Evolutionary conservation across 441 rosid genomes (phyloP), one percentile per base, ranked within the genome.

Genomic region (Bocquillonia castaneifolia): DNA sequence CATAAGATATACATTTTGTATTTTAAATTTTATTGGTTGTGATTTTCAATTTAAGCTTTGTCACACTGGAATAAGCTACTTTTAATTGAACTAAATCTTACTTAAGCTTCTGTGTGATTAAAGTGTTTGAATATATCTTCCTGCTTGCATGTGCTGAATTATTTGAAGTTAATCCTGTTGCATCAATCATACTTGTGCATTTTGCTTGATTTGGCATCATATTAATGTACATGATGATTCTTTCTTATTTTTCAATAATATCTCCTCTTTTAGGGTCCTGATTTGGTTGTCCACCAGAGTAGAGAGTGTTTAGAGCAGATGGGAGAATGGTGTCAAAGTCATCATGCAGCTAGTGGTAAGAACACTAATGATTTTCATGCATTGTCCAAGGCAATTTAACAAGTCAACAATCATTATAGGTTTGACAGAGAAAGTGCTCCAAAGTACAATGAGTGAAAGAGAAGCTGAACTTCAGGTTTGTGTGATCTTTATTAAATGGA

Each of bases 281-380:
- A 89, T 80, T 70, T 91, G 77, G 96, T 91, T 70, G 78, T 93
- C 72, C 87, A 89, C 80, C 99, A 93, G 79, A 78, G 81, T 26
- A 81, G 81, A 73, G 92, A 88, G 59, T 89, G 95, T 64, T 39
- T 93, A 72, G 90, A 89, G 73, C 68, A 77, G 68, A 91, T 91
- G 95, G 87, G 86, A 59, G 96, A 91, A 44, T 89, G 99, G 99
- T 91, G 96, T 78, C 91, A 84, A 81, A 76, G 62, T 69, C 97
- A 91, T 83, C 99, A 91, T 67, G 90, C 81, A 31, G 90, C 87
- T 69, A 91, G 97, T 76, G 97, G 99, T 93, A 81, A 78, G 85
- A 57, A 59, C 42, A 29, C 32, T 31, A 47, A 52, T 68, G 29
- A 31, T 59, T 26, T 59, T 26, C 28, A 67, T 56, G 40, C 55